Evolutionary conservation across 345 rosid species (phyloP).

Genomic region (Citrus hindsii): DNA sequence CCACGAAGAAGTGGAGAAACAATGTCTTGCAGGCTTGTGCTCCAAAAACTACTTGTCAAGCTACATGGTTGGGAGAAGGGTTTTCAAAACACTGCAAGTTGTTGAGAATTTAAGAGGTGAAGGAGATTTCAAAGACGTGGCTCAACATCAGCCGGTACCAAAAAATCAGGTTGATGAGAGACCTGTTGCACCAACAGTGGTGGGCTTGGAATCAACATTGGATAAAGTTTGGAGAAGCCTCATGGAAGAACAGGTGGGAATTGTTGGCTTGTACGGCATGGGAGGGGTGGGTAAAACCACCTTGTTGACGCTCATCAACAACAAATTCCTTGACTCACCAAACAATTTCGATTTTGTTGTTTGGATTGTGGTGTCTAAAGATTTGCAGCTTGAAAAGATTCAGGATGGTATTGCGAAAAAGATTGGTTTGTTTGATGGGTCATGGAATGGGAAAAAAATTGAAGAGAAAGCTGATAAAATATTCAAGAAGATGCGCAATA

Average conservation of each 20-base stretch:
- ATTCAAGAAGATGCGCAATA: not conserved
- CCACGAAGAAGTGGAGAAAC: not conserved
- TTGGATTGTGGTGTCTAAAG: not conserved
- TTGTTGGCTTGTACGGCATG: not conserved
- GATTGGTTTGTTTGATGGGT: not conserved
- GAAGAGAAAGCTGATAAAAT: not conserved
- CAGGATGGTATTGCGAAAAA: not conserved
- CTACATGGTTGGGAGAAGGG: not conserved
- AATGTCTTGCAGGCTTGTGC: not conserved
- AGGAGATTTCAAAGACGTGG: not conserved
- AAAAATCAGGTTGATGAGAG: not conserved
- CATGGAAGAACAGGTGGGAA: not conserved
- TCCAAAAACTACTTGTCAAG: not conserved
- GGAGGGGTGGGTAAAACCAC: not conserved
- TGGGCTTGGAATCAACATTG: not conserved
- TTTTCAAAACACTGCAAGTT: not conserved
- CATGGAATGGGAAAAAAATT: not conserved
- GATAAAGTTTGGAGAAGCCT: not conserved
- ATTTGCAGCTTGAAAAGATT: not conserved
- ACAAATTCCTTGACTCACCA: not conserved
- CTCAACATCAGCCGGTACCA: not conserved
- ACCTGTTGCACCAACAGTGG: not conserved
- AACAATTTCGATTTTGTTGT: not conserved
- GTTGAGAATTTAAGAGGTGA: not conserved
- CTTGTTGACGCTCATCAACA: not conserved